phyloP scores from a whole-genome alignment of 208 protist species.

The Leishmania martiniquensis region DNA sequence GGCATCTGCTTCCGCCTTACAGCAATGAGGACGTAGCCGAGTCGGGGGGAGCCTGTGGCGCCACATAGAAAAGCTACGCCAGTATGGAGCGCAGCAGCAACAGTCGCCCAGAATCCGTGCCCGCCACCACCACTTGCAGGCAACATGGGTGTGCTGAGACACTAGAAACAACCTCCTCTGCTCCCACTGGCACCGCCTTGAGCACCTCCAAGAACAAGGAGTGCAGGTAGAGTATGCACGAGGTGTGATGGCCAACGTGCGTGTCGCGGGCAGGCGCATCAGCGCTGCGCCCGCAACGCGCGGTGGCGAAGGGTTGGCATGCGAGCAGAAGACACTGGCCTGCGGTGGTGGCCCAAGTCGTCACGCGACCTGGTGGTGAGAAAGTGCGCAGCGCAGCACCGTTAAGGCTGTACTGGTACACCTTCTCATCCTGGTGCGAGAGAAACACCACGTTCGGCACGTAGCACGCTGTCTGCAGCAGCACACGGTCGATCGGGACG shows the following conservation, averaged over 20 bases:
- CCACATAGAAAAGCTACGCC: background rate
- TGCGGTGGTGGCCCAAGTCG: slow-evolving; percentile 60
- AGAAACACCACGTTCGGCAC: slow-evolving; percentile 82
- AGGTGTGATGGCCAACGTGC: background rate
- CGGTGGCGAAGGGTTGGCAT: slow-evolving; percentile 29
- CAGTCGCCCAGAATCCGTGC: slow-evolving; percentile 28
- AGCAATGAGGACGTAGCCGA: background rate
- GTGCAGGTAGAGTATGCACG: slow-evolving; percentile 70
- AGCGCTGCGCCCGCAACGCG: background rate
- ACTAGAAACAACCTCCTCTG: slow-evolving; percentile 31
- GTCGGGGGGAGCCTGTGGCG: background rate
- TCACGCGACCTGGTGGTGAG: slow-evolving; percentile 60
- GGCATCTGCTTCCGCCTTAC: background rate
- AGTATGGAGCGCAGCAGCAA: slow-evolving; percentile 22
- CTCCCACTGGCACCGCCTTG: slow-evolving; percentile 53
- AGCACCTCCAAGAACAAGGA: slow-evolving; percentile 67
- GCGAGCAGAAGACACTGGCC: slow-evolving; percentile 76
- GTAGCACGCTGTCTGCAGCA: slow-evolving; percentile 82
- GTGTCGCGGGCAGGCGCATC: background rate
- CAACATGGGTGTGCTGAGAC: slow-evolving; percentile 65
- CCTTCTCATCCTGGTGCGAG: slow-evolving; percentile 69
- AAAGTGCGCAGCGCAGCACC: slow-evolving; percentile 73
- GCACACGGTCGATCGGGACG: slow-evolving; percentile 66
- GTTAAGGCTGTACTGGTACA: slow-evolving; percentile 87
- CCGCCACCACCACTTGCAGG: slow-evolving; percentile 73